Evolutionary conservation across 73 alveolate species (phyloP), one percentile per base, ranked within the genome.

Genomic region (Uronychia binucleata): DNA sequence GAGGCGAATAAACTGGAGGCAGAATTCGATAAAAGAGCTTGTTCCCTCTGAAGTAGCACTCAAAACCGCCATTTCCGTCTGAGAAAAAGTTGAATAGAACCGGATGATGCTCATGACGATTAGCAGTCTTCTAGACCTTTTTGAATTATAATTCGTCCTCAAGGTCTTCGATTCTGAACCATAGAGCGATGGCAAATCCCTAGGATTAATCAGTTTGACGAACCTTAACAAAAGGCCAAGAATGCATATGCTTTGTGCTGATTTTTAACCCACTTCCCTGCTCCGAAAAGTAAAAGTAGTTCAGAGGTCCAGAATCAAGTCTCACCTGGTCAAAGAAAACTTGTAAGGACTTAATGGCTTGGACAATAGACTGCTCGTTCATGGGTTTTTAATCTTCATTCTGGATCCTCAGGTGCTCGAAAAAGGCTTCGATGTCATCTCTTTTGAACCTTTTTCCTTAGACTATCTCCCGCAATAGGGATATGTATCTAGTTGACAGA

Each of bases 21-120:
- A 89, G 77, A 1, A 76, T 78, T 74, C 95, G 77, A 74, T 89
- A 89, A 32, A 75, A 79, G 33, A 89, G 79, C 34, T 78, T 78
- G 27, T 88, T 78, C 33, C 59, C 86, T n/a, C 33, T 84, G 31
- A 89, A 89, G 86, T 84, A 89, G 77, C 92, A 84, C 59, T 89
- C 95, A 84, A 89, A 89, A 0, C 95, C 95, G 31, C 92, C 95
- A 30, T 35, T 0, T 0, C 89, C 92, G 33, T 59, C 59, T 30
- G 32, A 46, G 58, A 59, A 78, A 77, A 81, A 85, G 31, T 88
- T 84, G 81, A 89, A 89, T 27, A 89, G 77, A 31, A 89, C 35
- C 0, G 88, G 90, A 30, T 32, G 30, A 32, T 59, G 75, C 60
- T 78, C 77, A 26, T 76, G 81, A 57, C 58, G 79, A 8, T 83